Conservation (phyloP, 129 eudicot genomes). For the Lactuca saligna region DNA sequence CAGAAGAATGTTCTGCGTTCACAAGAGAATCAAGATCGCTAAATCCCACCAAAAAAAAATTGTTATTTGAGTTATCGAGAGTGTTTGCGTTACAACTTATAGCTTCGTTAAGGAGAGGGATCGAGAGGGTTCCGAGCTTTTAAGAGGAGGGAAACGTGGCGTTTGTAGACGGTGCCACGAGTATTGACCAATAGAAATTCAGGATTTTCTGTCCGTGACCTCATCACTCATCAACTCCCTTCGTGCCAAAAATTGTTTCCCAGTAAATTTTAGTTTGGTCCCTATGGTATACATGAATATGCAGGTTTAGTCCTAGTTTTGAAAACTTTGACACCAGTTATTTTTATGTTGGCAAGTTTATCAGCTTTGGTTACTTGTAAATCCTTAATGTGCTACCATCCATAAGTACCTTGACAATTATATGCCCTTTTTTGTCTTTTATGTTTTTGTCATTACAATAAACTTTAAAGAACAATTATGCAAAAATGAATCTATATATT, state of each 20-base stretch:
- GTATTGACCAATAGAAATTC: slow-evolving; percentile 25
- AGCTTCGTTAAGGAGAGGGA: slow-evolving; percentile 23
- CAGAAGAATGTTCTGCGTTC: slow-evolving; percentile 3
- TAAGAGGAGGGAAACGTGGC: slow-evolving; percentile 29
- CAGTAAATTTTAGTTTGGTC: background rate
- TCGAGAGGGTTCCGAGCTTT: slow-evolving; percentile 32
- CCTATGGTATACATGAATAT: too few species aligned
- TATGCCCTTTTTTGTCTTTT: too few species aligned
- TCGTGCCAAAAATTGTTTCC: too few species aligned
- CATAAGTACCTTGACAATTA: too few species aligned
- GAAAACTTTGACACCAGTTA: too few species aligned
- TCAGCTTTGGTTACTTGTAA: too few species aligned
- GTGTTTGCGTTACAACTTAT: slow-evolving; percentile 10
- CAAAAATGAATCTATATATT: too few species aligned
- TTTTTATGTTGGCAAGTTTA: too few species aligned
- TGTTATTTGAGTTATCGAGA: slow-evolving; percentile 2
- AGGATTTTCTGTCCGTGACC: slow-evolving; percentile 22
- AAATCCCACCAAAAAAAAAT: background rate
- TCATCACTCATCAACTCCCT: background rate
- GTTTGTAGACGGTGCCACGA: slow-evolving; percentile 20
- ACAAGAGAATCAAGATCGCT: slow-evolving; percentile 4
- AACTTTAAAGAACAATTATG: too few species aligned
- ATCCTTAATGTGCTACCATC: too few species aligned
- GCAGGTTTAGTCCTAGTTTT: too few species aligned
- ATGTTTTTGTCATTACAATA: too few species aligned